Conservation (phyloP, 2,329 filamentous ascomycete genomes). For the Mariannaea sp. region DNA sequence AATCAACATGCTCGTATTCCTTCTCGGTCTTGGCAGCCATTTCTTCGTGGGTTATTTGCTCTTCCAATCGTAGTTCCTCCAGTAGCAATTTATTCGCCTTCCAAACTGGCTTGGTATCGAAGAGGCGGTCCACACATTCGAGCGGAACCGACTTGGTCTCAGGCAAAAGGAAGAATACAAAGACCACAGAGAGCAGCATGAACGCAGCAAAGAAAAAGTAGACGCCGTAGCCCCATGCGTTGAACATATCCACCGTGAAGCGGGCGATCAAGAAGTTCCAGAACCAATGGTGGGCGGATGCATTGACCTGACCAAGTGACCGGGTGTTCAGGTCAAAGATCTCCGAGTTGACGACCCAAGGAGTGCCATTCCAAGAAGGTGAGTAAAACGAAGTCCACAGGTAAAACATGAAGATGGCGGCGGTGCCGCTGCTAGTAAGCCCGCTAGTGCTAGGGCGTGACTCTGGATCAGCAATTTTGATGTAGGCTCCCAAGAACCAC, state of each 20-base stretch:
- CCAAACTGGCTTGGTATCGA: slow-evolving; percentile 43
- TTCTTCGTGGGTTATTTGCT: too few relatives aligned
- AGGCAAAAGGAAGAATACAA: slow-evolving; percentile 57
- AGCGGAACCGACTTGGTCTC: slow-evolving; percentile 59
- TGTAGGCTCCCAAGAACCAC: slow-evolving; percentile 64
- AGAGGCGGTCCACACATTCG: slow-evolving; percentile 56
- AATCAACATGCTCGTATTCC: too few relatives aligned
- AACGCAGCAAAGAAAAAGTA: slow-evolving; percentile 60
- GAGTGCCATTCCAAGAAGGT: slow-evolving; percentile 63
- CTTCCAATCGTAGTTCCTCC: slow-evolving; percentile 24
- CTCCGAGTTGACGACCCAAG: slow-evolving; percentile 64
- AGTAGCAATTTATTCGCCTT: slow-evolving; percentile 30
- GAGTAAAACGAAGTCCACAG: slow-evolving; percentile 62
- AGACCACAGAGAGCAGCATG: slow-evolving; percentile 53
- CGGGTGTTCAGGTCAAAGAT: slow-evolving; percentile 57
- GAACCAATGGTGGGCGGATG: slow-evolving; percentile 62
- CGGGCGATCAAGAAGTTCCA: slow-evolving; percentile 60
- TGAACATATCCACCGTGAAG: slow-evolving; percentile 58
- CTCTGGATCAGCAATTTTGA: slow-evolving; percentile 48
- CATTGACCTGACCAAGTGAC: slow-evolving; percentile 60
- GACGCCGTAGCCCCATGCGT: slow-evolving; percentile 52
- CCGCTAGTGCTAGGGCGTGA: slow-evolving; percentile 39
- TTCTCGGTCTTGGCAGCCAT: too few relatives aligned
- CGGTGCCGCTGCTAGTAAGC: slow-evolving; percentile 55
- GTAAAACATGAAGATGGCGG: slow-evolving; percentile 70